These are phyloP conservation scores for Fraxinus greggii DNA, from an alignment of 305 asterid species.

Conservation along the genomic window DNA sequence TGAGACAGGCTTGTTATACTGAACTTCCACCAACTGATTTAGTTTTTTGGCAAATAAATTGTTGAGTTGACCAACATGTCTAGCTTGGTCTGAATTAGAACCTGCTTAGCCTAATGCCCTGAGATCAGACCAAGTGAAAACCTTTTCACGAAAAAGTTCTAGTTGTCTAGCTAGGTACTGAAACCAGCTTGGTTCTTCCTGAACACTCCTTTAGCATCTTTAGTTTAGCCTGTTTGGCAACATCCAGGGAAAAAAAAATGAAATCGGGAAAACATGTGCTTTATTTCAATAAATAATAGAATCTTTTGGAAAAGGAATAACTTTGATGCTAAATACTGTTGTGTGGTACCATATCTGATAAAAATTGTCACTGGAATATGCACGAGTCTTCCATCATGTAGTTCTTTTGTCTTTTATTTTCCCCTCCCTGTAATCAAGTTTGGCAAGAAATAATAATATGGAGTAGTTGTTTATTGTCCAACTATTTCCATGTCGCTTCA, in stretches of 20 bases:
- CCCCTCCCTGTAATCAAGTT: background rate
- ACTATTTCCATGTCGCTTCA: conserved; percentile 18
- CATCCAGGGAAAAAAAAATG: background rate
- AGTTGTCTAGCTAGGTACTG: background rate
- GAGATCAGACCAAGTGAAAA: background rate
- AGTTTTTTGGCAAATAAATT: background rate
- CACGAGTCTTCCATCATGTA: conserved; percentile 1
- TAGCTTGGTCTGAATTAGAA: background rate
- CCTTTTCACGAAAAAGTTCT: background rate
- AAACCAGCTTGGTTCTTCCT: background rate
- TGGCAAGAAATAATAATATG: conserved; percentile 8
- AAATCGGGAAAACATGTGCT: background rate
- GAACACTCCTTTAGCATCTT: background rate
- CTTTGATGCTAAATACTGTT: conserved; percentile 1
- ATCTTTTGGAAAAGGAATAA: background rate
- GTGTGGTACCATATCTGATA: background rate
- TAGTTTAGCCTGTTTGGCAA: background rate
- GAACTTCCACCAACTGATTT: background rate
- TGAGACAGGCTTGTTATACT: background rate
- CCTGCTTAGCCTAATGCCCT: background rate
- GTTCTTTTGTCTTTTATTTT: background rate
- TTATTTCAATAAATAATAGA: background rate
- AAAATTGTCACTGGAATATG: background rate
- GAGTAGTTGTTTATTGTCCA: conserved; percentile 11
- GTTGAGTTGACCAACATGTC: background rate